Conservation (phyloP, 1,284 basidiomycete species). For the Malassezia brasiliensis region DNA sequence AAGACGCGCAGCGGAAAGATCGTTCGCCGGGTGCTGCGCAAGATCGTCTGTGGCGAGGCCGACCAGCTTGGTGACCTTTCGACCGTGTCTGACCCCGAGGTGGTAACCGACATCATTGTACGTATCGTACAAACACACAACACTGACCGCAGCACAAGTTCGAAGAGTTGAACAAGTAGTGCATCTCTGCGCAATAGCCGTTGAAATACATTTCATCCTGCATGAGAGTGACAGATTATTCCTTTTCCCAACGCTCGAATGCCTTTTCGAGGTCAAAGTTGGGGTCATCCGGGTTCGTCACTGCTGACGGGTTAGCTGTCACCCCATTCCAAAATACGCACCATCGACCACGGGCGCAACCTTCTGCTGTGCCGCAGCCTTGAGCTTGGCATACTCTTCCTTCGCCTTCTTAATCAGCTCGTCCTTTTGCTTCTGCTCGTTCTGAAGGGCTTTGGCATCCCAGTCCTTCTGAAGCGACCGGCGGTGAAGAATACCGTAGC, state of each 20-base stretch:
- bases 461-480: slow-evolving; percentile 75
- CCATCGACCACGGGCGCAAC: not conserved
- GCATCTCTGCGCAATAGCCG: not conserved
- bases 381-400: slow-evolving; percentile 67
- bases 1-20: slow-evolving; percentile 97
- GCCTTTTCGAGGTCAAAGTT: slow-evolving; percentile 18
- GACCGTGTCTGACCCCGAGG: slow-evolving; percentile 64
- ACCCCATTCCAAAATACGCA: not conserved
- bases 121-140: not conserved
- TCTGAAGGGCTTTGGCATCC: slow-evolving; percentile 65
- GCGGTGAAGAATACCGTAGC: slow-evolving; percentile 86
- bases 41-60: slow-evolving; percentile 84
- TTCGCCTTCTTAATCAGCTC: slow-evolving; percentile 71
- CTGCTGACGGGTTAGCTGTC: not conserved
- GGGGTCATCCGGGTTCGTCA: slow-evolving; percentile 18
- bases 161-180: slow-evolving; percentile 2
- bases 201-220: slow-evolving; percentile 1
- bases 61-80: slow-evolving; percentile 82
- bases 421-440: slow-evolving; percentile 38
- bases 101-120: slow-evolving; percentile 39
- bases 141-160: slow-evolving; percentile 5
- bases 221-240: not conserved
- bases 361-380: slow-evolving; percentile 23
- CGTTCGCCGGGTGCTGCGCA: slow-evolving; percentile 86
- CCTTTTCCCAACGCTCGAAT: slow-evolving; percentile 10